These are phyloP conservation scores for Paramecium octaurelia DNA, from an alignment of 73 alveolate genomes.

Conservation along the genomic window DNA sequence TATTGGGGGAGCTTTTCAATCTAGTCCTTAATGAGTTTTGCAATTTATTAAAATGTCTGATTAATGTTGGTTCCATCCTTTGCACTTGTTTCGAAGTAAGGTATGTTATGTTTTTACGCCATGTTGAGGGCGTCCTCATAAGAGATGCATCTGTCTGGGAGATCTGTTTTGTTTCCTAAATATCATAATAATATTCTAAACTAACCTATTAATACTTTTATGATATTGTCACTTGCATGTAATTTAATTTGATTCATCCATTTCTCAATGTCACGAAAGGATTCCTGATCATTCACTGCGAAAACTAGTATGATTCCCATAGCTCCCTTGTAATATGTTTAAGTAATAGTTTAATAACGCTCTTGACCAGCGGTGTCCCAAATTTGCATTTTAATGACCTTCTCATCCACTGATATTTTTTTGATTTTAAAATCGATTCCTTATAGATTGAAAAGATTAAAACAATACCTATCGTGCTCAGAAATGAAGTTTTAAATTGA, in stretches of 20 bases:
- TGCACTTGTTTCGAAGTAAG: conserved; percentile 16
- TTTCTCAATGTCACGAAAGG: conserved; percentile 68
- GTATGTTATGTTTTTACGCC: conserved; percentile 15
- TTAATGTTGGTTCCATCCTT: neutral
- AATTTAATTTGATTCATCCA: conserved; percentile 72
- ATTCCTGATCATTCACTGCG: conserved; percentile 67
- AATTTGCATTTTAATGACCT: conserved; percentile 56
- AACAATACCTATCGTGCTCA: conserved; percentile 75
- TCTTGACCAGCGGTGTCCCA: conserved; percentile 71
- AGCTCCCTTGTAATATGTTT: conserved; percentile 69
- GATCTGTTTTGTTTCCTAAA: conserved; percentile 60
- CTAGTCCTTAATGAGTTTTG: neutral
- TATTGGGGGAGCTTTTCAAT: neutral
- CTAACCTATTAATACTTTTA: conserved; percentile 29
- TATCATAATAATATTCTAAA: neutral
- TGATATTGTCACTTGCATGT: conserved; percentile 33
- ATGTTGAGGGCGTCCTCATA: conserved; percentile 64
- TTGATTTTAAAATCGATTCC: conserved; percentile 88
- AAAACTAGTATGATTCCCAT: conserved; percentile 66
- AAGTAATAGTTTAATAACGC: conserved; percentile 59
- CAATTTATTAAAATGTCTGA: neutral
- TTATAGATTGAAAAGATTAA: neutral
- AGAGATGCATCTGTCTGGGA: conserved; percentile 51
- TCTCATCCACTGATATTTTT: conserved; percentile 52
- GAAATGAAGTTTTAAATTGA: conserved; percentile 70